phyloP scores from a whole-genome alignment of 345 rosid genomes.

The Lepidium aucheri region DNA sequence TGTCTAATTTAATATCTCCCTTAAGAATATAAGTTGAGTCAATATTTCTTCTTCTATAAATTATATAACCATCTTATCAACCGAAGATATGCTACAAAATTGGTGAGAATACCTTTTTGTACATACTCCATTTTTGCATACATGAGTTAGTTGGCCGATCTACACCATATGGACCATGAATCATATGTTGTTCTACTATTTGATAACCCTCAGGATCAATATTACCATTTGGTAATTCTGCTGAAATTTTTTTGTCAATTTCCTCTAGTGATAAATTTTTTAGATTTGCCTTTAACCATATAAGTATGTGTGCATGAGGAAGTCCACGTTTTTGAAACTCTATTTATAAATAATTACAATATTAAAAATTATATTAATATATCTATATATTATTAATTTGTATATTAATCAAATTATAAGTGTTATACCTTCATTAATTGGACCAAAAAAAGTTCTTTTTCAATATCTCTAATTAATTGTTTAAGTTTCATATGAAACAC shows the following conservation, averaged over 20 bases:
- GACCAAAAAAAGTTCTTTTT: not conserved
- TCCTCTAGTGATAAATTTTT: not conserved
- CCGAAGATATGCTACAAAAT: not conserved
- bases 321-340: not conserved
- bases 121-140: not conserved
- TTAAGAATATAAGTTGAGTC: not conserved
- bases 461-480: not conserved
- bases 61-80: not conserved
- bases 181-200: not conserved
- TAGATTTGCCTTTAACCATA: not conserved
- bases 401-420: too few relatives aligned
- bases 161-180: not conserved
- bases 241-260: not conserved
- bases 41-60: not conserved
- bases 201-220: not conserved
- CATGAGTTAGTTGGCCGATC: not conserved
- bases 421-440: not conserved
- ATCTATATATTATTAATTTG: too few relatives aligned
- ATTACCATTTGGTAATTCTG: not conserved
- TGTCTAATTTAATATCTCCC: not conserved
- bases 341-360: not conserved
- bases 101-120: not conserved
- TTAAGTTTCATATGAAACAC: not conserved
- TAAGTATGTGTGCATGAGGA: not conserved
- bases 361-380: too few relatives aligned